Base-by-base conservation (phyloP, 768 basidiomycete species). In the Imleria badia region DNA sequence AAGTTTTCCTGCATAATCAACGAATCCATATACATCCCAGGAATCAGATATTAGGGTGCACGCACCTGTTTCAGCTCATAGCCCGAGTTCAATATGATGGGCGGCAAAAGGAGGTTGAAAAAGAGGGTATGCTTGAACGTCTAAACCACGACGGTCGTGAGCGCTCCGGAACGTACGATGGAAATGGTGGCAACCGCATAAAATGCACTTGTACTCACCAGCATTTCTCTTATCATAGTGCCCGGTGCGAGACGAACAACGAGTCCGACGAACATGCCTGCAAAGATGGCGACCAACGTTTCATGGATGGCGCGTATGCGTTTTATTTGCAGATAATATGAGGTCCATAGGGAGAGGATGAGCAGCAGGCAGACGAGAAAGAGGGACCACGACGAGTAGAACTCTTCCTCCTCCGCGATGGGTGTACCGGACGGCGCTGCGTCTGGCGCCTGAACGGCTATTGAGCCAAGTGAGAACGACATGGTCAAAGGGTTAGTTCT, bases 261-360 rank as follows among this genome's bases (percentile, higher is more conserved):
- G 58, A 97, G 75, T 1, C 97, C 97, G 40, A 99, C 97, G 30
- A 89, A 81, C 93, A 97, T 98, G 39, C 97, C 94, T 8, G 94
- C 94, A 67, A 94, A 85, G 60, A 98, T 94, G 20, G 95, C 90
- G 19, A 99, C 91, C 30, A 98, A 78, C 0, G 97, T 99, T 74
- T 99, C 97, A 64, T 99, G 94, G 13, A 99, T 83, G 17, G 92
- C 89, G 52, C 94, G 85, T 75, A 99, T 99, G 46, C 89, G 82
- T 70, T 95, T 94, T 66, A 98, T 92, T 78, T 98, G 95, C 5
- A 99, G 85, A 67, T 98, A 98, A 76, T 99, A 99, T 26, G 92
- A 94, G 20, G 94, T 97, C 83, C 88, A 92, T 54, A 99, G 82
- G 9, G 96, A 97, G 59, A 97, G 78, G 51, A 98, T 89, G 56